Conservation (phyloP, 208 protist genomes). For the Leishmania major region DNA sequence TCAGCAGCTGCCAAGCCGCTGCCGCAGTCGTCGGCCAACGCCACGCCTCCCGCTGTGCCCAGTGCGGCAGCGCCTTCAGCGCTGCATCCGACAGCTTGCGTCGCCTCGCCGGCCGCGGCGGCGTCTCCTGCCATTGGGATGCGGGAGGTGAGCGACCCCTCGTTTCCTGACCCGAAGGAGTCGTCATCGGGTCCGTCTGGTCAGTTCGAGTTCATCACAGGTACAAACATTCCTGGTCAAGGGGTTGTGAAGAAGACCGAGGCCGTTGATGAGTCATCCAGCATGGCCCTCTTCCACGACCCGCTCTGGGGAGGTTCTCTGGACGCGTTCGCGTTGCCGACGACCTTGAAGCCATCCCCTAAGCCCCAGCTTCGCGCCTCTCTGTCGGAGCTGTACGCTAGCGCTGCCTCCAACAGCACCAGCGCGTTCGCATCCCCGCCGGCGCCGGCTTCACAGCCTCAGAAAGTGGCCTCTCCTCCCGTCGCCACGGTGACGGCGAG, state of each 20-base stretch:
- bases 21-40: background rate
- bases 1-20: background rate
- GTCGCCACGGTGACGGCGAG: constrained; percentile 1
- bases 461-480: background rate
- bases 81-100: background rate
- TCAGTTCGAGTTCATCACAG: constrained; percentile 70
- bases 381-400: constrained; percentile 26
- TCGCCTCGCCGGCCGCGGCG: background rate
- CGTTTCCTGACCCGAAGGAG: constrained; percentile 26
- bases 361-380: constrained; percentile 14
- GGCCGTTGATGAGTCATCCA: constrained; percentile 13
- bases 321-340: constrained; percentile 17
- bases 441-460: background rate
- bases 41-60: background rate
- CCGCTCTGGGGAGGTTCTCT: constrained; percentile 62
- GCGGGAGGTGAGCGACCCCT: constrained; percentile 14
- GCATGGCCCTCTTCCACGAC: constrained; percentile 80
- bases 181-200: constrained; percentile 17
- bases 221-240: constrained; percentile 70
- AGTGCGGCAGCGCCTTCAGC: background rate
- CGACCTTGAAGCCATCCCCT: constrained; percentile 13
- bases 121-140: background rate
- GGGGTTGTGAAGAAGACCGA: constrained; percentile 31
- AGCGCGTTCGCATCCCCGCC: background rate
- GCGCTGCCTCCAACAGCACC: constrained; percentile 9